A percentile compares a stretch with the other conserved stretches of the same genome.
Evolutionary conservation across 257 asterid genomes (phyloP).

Genomic region (Cynanchum wilfordii): DNA sequence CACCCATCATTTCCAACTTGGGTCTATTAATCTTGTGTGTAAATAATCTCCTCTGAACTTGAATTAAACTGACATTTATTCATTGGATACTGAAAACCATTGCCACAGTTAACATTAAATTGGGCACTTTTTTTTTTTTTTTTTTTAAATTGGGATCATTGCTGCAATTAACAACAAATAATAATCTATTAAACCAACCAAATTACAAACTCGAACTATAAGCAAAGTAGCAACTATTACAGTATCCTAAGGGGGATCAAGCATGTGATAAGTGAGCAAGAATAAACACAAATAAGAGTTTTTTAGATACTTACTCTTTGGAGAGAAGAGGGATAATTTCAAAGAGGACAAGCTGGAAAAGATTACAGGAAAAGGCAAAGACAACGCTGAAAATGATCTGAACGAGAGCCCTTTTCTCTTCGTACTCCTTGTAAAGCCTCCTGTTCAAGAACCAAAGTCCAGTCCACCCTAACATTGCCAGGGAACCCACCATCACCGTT

Average conservation of each 20-base stretch:
- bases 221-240: not conserved
- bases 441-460: constrained; percentile 93
- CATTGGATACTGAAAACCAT: no score
- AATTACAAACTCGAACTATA: not conserved
- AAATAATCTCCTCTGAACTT: not conserved
- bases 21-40: not conserved
- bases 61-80: not conserved
- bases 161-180: not conserved
- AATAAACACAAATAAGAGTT: not conserved
- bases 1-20: not conserved
- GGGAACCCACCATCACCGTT: constrained; percentile 68
- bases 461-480: constrained; percentile 76
- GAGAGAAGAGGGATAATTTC: constrained; percentile 91
- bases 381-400: constrained; percentile 97
- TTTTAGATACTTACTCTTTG: constrained; percentile 43
- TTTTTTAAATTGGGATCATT: not conserved
- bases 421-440: constrained; percentile 91
- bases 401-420: constrained; percentile 87
- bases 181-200: not conserved
- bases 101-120: no score
- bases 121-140: no score
- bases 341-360: constrained; percentile 88
- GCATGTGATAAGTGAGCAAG: not conserved
- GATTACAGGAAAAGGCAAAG: constrained; percentile 92
- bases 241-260: not conserved